Evolutionary conservation across 495 filamentous ascomycete genomes (phyloP).

Genomic region (Sordaria brevicollis): DNA sequence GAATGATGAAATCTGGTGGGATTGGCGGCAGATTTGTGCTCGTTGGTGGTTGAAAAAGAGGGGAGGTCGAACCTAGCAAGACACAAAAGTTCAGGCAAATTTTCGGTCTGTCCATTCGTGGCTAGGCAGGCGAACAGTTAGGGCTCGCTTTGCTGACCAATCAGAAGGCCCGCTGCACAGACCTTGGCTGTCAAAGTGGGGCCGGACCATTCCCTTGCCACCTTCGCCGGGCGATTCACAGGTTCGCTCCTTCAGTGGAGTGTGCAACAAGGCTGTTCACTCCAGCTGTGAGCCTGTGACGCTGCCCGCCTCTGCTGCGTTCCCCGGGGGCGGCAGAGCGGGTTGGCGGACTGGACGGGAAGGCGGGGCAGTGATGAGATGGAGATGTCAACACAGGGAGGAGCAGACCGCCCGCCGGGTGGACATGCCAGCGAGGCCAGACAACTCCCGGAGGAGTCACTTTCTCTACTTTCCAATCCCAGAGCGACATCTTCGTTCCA

Average conservation of each 20-base stretch:
- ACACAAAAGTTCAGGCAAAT: conserved; percentile 23
- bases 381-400: background rate
- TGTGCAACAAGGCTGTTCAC: background rate
- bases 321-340: background rate
- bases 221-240: background rate
- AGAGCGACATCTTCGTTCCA: background rate
- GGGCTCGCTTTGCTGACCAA: conserved; percentile 20
- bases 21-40: conserved; percentile 36
- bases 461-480: background rate
- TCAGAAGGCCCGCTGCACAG: conserved; percentile 7
- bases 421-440: background rate
- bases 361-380: background rate
- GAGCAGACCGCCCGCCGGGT: background rate
- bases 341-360: background rate
- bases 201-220: background rate
- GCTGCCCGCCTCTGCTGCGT: too few relatives aligned
- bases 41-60: conserved; percentile 25
- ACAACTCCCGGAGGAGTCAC: background rate
- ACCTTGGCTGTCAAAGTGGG: conserved; percentile 4
- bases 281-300: background rate
- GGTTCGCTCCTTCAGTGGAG: background rate
- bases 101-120: conserved; percentile 26
- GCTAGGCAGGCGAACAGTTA: conserved; percentile 16
- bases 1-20: conserved; percentile 33
- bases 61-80: conserved; percentile 22